These are phyloP conservation scores for Hericium erinaceus DNA, from an alignment of 768 basidiomycete species.

Conservation along the genomic window DNA sequence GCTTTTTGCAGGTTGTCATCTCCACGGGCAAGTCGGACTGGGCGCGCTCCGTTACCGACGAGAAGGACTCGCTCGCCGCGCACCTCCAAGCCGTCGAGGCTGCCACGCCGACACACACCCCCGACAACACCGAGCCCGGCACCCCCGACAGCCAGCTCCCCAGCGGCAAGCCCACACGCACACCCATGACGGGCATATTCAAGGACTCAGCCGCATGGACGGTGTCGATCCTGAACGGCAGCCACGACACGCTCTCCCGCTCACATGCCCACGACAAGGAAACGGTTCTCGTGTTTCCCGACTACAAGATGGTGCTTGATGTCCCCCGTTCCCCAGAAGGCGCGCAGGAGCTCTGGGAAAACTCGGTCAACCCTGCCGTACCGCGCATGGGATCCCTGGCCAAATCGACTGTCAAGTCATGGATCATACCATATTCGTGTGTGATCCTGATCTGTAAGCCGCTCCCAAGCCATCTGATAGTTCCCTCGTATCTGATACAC, in stretches of 20 bases:
- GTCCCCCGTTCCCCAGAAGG: constrained; percentile 56
- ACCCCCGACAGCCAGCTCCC: constrained; percentile 1
- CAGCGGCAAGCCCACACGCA: constrained; percentile 4
- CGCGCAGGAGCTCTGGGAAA: constrained; percentile 61
- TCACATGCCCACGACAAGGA: constrained; percentile 41
- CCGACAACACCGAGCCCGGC: constrained; percentile 12
- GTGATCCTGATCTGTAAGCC: constrained; percentile 81
- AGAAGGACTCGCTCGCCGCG: constrained; percentile 60
- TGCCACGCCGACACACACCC: constrained; percentile 13
- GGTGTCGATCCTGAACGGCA: constrained; percentile 77
- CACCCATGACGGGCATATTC: constrained; percentile 45
- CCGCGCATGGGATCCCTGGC: constrained; percentile 36
- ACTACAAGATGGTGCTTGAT: constrained; percentile 76
- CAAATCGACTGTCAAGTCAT: constrained; percentile 51
- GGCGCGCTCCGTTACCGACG: constrained; percentile 71
- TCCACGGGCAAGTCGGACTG: constrained; percentile 89
- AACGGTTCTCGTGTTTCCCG: constrained; percentile 85
- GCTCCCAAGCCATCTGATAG: not conserved
- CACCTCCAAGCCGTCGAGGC: constrained; percentile 28
- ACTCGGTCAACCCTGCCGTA: constrained; percentile 50
- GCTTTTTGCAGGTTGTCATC: constrained; percentile 56
- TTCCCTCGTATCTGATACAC: not conserved
- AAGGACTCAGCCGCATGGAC: constrained; percentile 42
- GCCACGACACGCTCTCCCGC: constrained; percentile 64
- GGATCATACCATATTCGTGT: constrained; percentile 83